Percentiles rank a stretch among this genome's conserved stretches.
These are phyloP conservation scores for Cyberlindnera galapagoensis DNA, from an alignment of 805 yeast genomes.

Conservation along the genomic window DNA sequence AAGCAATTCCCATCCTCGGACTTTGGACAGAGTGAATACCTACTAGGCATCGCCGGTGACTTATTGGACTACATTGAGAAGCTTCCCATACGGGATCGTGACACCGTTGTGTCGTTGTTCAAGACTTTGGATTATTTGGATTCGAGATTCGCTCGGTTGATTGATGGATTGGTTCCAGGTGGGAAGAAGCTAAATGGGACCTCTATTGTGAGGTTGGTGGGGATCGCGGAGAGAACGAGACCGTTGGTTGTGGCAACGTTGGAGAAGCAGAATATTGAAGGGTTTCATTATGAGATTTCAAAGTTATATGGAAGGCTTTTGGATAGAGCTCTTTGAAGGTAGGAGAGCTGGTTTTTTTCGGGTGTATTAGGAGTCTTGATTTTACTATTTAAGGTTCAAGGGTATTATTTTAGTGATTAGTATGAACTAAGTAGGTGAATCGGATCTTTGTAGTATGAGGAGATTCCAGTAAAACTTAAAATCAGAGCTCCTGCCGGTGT, in stretches of 20 bases:
- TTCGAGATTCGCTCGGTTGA: slow-evolving; percentile 30
- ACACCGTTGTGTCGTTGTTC: slow-evolving; percentile 29
- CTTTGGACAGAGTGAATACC: slow-evolving; percentile 58
- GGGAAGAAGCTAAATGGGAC: slow-evolving; percentile 34
- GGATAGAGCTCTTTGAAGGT: slow-evolving; percentile 28
- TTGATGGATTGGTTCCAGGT: slow-evolving; percentile 31
- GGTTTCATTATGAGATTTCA: slow-evolving; percentile 38
- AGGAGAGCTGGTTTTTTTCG: no score
- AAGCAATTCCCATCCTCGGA: slow-evolving; percentile 19
- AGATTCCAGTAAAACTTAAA: no score
- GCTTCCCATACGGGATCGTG: slow-evolving; percentile 10
- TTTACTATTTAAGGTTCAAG: no score
- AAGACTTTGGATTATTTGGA: slow-evolving; percentile 35
- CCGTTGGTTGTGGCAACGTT: slow-evolving; percentile 31
- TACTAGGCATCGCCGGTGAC: slow-evolving; percentile 61
- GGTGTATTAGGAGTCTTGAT: no score
- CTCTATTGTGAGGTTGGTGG: slow-evolving; percentile 43
- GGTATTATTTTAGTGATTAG: no score
- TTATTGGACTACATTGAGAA: slow-evolving; percentile 53
- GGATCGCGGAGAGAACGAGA: slow-evolving; percentile 49
- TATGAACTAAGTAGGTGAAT: no score
- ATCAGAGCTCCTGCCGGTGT: no score
- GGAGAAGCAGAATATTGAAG: slow-evolving; percentile 29
- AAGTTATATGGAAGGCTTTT: slow-evolving; percentile 37
- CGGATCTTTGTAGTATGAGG: no score